Conservation (phyloP, 306 rosid species). For the Malus asiatica region DNA sequence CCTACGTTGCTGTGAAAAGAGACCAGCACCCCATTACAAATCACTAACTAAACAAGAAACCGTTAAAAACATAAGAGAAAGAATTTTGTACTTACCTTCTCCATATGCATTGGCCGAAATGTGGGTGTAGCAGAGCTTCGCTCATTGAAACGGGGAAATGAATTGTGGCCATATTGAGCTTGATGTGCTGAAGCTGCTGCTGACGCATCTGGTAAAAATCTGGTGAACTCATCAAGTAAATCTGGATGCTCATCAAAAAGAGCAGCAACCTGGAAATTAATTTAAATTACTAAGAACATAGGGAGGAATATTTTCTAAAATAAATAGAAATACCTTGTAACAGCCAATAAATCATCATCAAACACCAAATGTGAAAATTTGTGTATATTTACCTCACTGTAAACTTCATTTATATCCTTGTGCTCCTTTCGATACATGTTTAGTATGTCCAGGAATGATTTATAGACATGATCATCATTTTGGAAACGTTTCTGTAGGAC, state of each 20-base stretch:
- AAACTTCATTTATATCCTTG: conserved; percentile 84
- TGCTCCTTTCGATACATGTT: conserved; percentile 97
- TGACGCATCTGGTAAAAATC: conserved; percentile 83
- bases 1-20: conserved; percentile 55
- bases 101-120: conserved; percentile 50
- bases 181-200: conserved; percentile 61
- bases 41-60: background rate
- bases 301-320: background rate
- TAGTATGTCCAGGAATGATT: conserved; percentile 90
- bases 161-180: conserved; percentile 40
- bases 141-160: conserved; percentile 60
- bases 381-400: conserved; percentile 59
- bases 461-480: conserved; percentile 78
- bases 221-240: conserved; percentile 81
- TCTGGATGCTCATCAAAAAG: conserved; percentile 75
- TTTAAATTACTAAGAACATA: conserved; percentile 5
- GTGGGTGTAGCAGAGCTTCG: conserved; percentile 55
- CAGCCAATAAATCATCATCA: background rate
- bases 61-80: background rate
- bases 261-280: conserved; percentile 55
- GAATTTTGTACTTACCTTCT: conserved; percentile 37
- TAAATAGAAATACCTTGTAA: background rate
- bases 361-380: background rate
- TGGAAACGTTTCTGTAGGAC: conserved; percentile 75
- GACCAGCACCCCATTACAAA: conserved; percentile 11